These are phyloP conservation scores for rapeseed (Brassica napus) DNA, from an alignment of 345 rosid genomes.

Conservation along the genomic window DNA sequence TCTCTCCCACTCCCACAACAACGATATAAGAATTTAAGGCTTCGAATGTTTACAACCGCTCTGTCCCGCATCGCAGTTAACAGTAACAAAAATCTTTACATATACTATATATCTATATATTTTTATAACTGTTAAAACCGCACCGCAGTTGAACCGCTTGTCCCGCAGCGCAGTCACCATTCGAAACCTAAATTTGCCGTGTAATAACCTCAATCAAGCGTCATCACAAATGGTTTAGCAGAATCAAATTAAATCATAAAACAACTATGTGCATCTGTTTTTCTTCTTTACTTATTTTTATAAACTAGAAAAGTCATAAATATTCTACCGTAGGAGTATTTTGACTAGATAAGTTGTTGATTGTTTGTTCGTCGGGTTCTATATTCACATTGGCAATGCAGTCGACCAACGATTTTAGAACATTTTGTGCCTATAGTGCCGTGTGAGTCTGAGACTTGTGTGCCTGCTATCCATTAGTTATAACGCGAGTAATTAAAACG, in stretches of 20 bases:
- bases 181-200: not conserved
- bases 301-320: not conserved
- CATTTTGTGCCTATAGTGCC: not conserved
- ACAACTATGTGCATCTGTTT: not conserved
- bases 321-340: not conserved
- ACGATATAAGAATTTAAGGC: not conserved
- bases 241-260: not conserved
- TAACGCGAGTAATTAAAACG: not conserved
- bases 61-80: too few relatives aligned
- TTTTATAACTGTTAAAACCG: too few relatives aligned
- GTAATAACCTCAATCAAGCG: not conserved
- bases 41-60: too few relatives aligned
- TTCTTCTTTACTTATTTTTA: not conserved
- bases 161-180: too few relatives aligned
- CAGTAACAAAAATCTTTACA: too few relatives aligned
- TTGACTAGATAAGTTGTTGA: not conserved
- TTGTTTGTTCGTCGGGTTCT: not conserved
- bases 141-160: too few relatives aligned
- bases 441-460: not conserved
- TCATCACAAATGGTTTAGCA: not conserved
- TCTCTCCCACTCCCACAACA: not conserved
- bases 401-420: not conserved
- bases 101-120: too few relatives aligned
- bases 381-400: not conserved
- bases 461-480: not conserved